These are phyloP conservation scores for Mucor racemosus DNA, from an alignment of 371 early-diverging fungal genomes.

Conservation along the genomic window DNA sequence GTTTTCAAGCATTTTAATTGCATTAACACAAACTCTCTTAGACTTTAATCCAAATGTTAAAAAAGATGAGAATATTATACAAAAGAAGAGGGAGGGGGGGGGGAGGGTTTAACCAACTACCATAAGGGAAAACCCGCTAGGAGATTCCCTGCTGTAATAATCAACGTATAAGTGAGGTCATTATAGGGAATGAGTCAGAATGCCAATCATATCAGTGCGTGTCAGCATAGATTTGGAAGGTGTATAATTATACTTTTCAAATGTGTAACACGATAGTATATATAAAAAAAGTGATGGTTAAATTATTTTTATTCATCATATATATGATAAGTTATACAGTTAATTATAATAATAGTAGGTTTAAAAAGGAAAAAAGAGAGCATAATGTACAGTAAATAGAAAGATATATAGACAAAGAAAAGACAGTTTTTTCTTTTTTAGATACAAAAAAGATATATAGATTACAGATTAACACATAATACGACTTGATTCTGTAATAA, in stretches of 20 bases:
- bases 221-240: background rate
- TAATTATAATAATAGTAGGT: slow-evolving; percentile 5
- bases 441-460: background rate
- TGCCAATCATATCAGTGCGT: slow-evolving; percentile 14
- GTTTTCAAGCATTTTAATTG: background rate
- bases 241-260: background rate
- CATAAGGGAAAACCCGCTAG: background rate
- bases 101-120: background rate
- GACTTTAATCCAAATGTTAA: background rate
- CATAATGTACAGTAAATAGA: slow-evolving; percentile 9
- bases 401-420: slow-evolving; percentile 4
- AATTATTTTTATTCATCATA: slow-evolving; percentile 9
- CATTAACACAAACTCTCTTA: background rate
- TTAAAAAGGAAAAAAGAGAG: background rate
- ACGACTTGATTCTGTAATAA: slow-evolving; percentile 19
- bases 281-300: background rate
- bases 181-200: background rate
- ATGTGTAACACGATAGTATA: background rate
- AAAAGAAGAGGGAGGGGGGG: background rate
- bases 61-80: background rate
- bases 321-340: background rate
- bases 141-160: background rate
- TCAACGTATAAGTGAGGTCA: slow-evolving; percentile 16
- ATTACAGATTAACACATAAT: slow-evolving; percentile 20
- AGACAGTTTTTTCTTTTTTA: background rate